Evolutionary conservation across 2,329 filamentous ascomycete genomes (phyloP).

Genomic region (Rhinocladiella similis): DNA sequence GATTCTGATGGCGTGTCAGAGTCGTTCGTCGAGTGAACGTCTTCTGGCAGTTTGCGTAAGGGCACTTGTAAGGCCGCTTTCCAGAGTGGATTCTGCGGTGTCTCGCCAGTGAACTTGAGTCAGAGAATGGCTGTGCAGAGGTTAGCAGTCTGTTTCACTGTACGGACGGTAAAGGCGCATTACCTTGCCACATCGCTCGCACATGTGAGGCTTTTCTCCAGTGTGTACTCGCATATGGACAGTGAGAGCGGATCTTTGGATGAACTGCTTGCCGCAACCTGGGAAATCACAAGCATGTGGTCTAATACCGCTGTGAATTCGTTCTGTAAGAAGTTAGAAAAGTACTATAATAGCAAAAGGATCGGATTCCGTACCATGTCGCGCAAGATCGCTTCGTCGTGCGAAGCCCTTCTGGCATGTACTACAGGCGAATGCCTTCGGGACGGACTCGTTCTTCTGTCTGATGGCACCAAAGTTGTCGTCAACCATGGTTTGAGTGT

Average conservation of each 20-base stretch:
- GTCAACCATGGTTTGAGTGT: slow-evolving; percentile 39
- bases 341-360: background rate
- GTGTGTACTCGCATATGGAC: slow-evolving; percentile 96
- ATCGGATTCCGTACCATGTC: slow-evolving; percentile 78
- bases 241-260: slow-evolving; percentile 91
- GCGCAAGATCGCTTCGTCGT: slow-evolving; percentile 85
- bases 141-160: slow-evolving; percentile 27
- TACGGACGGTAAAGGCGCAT: slow-evolving; percentile 29
- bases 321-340: slow-evolving; percentile 59
- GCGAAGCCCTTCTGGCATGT: slow-evolving; percentile 92
- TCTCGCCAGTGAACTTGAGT: slow-evolving; percentile 88
- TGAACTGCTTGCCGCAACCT: slow-evolving; percentile 92
- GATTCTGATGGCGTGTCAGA: slow-evolving; percentile 90
- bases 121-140: slow-evolving; percentile 77
- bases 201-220: slow-evolving; percentile 97
- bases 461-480: slow-evolving; percentile 43
- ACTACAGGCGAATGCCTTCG: slow-evolving; percentile 83
- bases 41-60: slow-evolving; percentile 96
- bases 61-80: slow-evolving; percentile 95
- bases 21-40: slow-evolving; percentile 96
- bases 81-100: slow-evolving; percentile 95
- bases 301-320: slow-evolving; percentile 87
- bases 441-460: slow-evolving; percentile 48
- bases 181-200: slow-evolving; percentile 95
- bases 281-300: slow-evolving; percentile 91